Base-by-base conservation (phyloP, 2,329 filamentous ascomycete species). In the Penicillium decumbens region DNA sequence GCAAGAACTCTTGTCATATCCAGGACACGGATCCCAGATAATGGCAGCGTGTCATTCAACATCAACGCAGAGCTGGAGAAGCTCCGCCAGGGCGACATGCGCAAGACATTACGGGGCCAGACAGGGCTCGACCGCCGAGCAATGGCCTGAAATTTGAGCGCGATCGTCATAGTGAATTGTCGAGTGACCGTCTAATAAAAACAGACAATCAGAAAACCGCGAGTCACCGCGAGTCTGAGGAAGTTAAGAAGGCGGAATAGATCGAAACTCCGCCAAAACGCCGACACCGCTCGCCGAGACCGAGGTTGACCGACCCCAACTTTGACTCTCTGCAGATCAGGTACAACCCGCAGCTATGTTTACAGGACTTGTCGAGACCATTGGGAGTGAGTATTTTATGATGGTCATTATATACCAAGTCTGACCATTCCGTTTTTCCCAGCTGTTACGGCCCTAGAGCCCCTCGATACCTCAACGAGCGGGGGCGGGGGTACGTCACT, bases 1-100 rank as follows among this genome's bases (percentile, higher is more conserved):
- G 93, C 93, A 56, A 98, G 75, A 1, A 98, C 93, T 73, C 93
- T 82, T 3, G 92, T 97, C 90, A 98, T 95, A 69, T 98, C 93
- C 54, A 98, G 78, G 12, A 97, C 91, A 47, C 88, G 84, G 60
- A 93, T 86, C 1, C 93, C 93, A 30, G 89, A 82, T 60, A 98
- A 78, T 20, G 93, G 92, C 28, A 87, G 69, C 13, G 76, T 77
- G 25, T 72, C 74, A 43, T 73, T 65, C 59, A 73, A 66, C 40
- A 45, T 43, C 13, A 66, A 58, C 43, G 68, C 64, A 50, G 71
- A 65, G 27, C 73, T 76, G 33, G 77, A 75, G 53, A 67, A 72
- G 33, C 51, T 57, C 47, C 67, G 65, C 60, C 61, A 61, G 63
- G 57, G 61, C 35, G 57, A 42, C 20, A 56, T 53, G 50, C 54